Base-by-base conservation (phyloP, 2,329 filamentous ascomycete species). In the Nemania bipapillata region DNA sequence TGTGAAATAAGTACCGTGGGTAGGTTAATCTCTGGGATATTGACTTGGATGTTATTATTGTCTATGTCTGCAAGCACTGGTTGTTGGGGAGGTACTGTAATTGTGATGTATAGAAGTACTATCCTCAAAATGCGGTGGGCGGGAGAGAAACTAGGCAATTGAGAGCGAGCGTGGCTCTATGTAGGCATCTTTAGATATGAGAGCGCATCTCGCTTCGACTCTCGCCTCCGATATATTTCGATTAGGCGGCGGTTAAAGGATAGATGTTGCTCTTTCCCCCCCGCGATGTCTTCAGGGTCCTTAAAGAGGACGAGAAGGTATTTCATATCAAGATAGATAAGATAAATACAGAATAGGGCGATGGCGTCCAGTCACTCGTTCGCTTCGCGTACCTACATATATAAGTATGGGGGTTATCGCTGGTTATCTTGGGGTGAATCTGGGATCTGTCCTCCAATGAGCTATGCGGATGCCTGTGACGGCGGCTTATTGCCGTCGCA, bases 341-440 rank as follows among this genome's bases (percentile, higher is more conserved):
- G 28, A 30, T 54, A 32, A 24, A 54, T 30, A 32, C n/a, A 45
- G 40, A 45, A 22, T 24, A 49, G 28, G 11, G 9, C 22, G 22
- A 49, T 11, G 7, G 24, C 20, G 7, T 8, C 5, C 50, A 30
- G 26, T n/a, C 50, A 22, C 26, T 12, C n/a, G 26, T 12, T 54
- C 26, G 26, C 26, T 30, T 54, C 26, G 50, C 28, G 47, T 28
- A 15, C 47, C 26, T 30, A 35, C 26, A 28, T 50, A 24, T 28
- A 15, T 24, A 24, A 17, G 50, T 20, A 54, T 54, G 50, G 50
- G 50, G 50, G 50, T 54, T 24, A 54, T 24, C 30, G 9, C 4
- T 32, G 8, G 28, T 54, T 54, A 54, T 54, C 50, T 54, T 37
- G 53, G n/a, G 20, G 17, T 42, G 32, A 56, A 24, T 22, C 24